Evolutionary conservation across 495 filamentous ascomycete genomes (phyloP), one percentile per base, ranked within the genome.

Genomic region (Daldinia decipiens): DNA sequence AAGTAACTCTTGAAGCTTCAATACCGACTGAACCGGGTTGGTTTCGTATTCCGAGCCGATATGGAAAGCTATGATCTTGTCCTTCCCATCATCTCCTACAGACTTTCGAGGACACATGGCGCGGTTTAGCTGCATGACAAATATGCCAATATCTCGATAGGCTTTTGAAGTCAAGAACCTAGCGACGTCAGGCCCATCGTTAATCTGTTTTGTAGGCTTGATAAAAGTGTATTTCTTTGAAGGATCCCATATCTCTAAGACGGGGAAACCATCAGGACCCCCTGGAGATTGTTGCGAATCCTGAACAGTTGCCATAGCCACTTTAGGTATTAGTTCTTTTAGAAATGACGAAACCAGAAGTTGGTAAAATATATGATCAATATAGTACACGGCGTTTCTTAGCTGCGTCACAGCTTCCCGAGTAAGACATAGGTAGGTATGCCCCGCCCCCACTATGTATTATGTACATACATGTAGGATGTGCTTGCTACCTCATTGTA

Each of bases 121-220:
- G 43, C 89, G 87, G 77, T 97, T 98, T 29, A 99, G 86, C 79
- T 98, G 95, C 51, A 96, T 79, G 6, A 98, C 78, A 75, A 97
- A 99, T 51, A 86, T 85, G 81, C 91, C 89, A 36, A 98, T 92
- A 77, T 97, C 92, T 50, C 84, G 83, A 80, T 98, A 97, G 15
- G 92, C 95, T 76, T 84, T 87, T 31, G 93, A 93, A 29, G 84
- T 84, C 34, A 93, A 84, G 73, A 98, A 99, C 55, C 81, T 82
- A 5, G 85, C 71, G 21, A 98, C 91, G 85, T 97, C 93, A 38
- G 88, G 80, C 59, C 88, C 88, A 51, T 93, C 90, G 79, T 97
- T 81, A 78, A 99, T 99, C 59, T 82, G 84, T 76, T 99, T 99
- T 61, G 62, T 50, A 0, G 90, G 91, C n/a, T 73, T 72, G 34